Evolutionary conservation across 2,329 filamentous ascomycete species (phyloP), one percentile per base, ranked within the genome.

Genomic region (Calycina herbarum): DNA sequence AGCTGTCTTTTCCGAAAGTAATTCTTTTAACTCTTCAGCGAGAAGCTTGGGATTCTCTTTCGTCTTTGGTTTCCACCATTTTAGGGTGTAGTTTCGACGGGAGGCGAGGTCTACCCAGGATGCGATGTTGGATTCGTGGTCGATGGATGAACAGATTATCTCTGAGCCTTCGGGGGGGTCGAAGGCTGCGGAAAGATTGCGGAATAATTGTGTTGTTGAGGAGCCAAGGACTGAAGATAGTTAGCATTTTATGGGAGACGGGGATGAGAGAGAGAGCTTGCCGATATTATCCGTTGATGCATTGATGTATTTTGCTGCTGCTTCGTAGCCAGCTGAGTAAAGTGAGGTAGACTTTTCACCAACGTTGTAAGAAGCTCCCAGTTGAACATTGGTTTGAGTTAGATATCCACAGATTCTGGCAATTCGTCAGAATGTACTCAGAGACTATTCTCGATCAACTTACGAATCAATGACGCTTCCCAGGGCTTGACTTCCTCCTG

Each of bases 71-170:
- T 78, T 78, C 90, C 90, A 94, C 89, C 89, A 93, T 73, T 89
- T 91, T 57, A 94, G 75, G 0, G 78, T 82, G 5, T 92, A 80
- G 3, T 83, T 82, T 57, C 86, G 82, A 15, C 84, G 82, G 35
- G 82, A 77, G 1, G 90, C 90, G 31, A 94, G 82, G 60, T 86
- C 83, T 0, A 92, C 78, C 92, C 91, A 94, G 0, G 90, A 83
- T 1, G 89, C 86, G 64, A 91, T 87, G 74, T 93, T 93, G 45
- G 91, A 88, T 78, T 94, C 91, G 73, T 94, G 91, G 75, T 94
- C 91, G 63, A 93, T 80, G 64, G 83, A 84, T 0, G 90, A 92
- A 11, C 94, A 73, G 67, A 95, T 80, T 59, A 94, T 82, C 73
- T 92, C 89, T 66, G 88, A 86, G 56, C 86, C 86, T 1, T 80